Conservation (phyloP, 768 basidiomycete species). For the Pleurotus sapidus region DNA sequence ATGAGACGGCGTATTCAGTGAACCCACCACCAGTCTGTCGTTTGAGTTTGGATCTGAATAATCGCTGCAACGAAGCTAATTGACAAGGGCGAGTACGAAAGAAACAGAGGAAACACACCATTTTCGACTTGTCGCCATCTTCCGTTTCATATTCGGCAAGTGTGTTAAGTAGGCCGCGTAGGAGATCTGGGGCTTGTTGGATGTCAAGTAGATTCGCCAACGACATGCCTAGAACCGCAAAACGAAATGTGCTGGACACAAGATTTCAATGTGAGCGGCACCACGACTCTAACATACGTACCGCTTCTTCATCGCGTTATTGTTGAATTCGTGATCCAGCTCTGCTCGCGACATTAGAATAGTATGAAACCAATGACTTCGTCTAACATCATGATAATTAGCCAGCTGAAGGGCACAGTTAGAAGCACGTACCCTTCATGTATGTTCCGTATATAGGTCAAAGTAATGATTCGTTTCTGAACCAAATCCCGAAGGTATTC, state of each 20-base stretch:
- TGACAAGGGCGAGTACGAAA: neutral
- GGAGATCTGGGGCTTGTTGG: conserved; percentile 73
- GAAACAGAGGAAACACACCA: conserved; percentile 37
- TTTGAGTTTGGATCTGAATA: conserved; percentile 63
- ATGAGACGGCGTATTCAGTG: conserved; percentile 60
- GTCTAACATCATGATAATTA: conserved; percentile 35
- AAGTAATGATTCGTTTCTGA: conserved; percentile 79
- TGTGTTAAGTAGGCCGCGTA: conserved; percentile 69
- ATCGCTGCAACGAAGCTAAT: conserved; percentile 31
- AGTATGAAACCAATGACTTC: conserved; percentile 87
- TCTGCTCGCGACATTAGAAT: conserved; percentile 74
- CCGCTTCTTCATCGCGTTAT: conserved; percentile 77
- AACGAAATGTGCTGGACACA: conserved; percentile 66
- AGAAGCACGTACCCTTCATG: conserved; percentile 72
- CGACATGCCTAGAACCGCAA: conserved; percentile 84
- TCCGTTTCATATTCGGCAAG: conserved; percentile 81
- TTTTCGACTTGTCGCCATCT: conserved; percentile 70
- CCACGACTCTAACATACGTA: conserved; percentile 20
- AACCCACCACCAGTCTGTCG: conserved; percentile 47
- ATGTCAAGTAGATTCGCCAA: conserved; percentile 81
- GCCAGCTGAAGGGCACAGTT: conserved; percentile 4
- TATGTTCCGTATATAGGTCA: conserved; percentile 82
- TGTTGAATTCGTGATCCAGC: conserved; percentile 73
- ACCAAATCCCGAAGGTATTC: conserved; percentile 79
- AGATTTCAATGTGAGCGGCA: neutral